phyloP scores from a whole-genome alignment of 2,329 filamentous ascomycete species.

The Fusarium euwallaceae region DNA sequence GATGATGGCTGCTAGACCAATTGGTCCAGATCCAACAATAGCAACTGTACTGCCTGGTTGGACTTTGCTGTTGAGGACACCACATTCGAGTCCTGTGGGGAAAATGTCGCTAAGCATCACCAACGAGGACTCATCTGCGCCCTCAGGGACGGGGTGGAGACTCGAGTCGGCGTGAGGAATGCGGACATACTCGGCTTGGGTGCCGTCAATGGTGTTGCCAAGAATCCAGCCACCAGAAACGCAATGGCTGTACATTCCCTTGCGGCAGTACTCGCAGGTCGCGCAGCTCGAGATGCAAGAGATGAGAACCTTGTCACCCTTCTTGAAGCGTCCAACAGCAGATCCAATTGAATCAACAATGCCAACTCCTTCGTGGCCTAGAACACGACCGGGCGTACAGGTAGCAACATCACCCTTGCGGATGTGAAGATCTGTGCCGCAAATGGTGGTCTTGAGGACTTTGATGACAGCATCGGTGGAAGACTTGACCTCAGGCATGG shows the following conservation, averaged over 20 bases:
- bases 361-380: constrained; percentile 68
- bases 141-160: constrained; percentile 59
- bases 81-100: constrained; percentile 68
- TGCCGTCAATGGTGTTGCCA: constrained; percentile 66
- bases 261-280: constrained; percentile 63
- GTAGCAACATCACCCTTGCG: constrained; percentile 65
- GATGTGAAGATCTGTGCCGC: constrained; percentile 69
- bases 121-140: constrained; percentile 56
- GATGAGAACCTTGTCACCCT: constrained; percentile 66
- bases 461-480: constrained; percentile 64
- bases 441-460: constrained; percentile 63
- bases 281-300: constrained; percentile 65
- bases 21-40: constrained; percentile 68
- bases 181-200: constrained; percentile 69
- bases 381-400: constrained; percentile 58
- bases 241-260: constrained; percentile 66
- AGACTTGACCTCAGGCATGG: constrained; percentile 55
- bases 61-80: constrained; percentile 64
- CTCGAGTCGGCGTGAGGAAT: constrained; percentile 64
- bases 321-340: constrained; percentile 60
- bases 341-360: constrained; percentile 60
- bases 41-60: constrained; percentile 65
- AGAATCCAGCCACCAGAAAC: constrained; percentile 67
- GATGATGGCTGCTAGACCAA: constrained; percentile 68
- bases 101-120: constrained; percentile 69